phyloP scores from a whole-genome alignment of 2,329 filamentous ascomycete genomes.

The Pyrenophora tritici-repentis region DNA sequence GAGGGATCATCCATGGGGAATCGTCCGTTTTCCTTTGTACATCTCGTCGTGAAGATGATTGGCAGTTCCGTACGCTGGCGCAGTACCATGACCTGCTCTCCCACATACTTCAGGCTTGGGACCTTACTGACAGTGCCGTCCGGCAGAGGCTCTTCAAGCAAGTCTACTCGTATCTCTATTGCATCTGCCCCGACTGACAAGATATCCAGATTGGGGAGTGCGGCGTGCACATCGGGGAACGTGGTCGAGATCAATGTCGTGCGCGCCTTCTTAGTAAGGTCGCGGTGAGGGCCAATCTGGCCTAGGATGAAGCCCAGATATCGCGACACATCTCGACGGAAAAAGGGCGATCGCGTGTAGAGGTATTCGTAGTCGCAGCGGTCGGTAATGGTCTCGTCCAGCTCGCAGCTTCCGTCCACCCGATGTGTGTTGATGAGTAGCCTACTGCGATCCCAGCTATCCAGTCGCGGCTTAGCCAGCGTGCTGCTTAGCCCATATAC shows the following conservation, averaged over 20 bases:
- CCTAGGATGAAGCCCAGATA: constrained; percentile 81
- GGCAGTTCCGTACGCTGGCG: constrained; percentile 83
- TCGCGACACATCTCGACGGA: constrained; percentile 74
- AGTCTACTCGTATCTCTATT: constrained; percentile 81
- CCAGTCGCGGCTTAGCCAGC: constrained; percentile 63
- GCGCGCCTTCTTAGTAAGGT: constrained; percentile 75
- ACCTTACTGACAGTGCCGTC: constrained; percentile 64
- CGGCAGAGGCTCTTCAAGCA: constrained; percentile 72
- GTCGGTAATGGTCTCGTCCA: constrained; percentile 67
- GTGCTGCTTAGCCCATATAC: constrained; percentile 69
- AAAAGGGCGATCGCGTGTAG: constrained; percentile 74
- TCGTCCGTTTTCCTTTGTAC: constrained; percentile 78
- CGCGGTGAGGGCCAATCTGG: constrained; percentile 77
- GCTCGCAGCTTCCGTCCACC: constrained; percentile 65
- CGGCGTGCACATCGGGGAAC: constrained; percentile 82
- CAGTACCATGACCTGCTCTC: constrained; percentile 82
- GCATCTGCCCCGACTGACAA: constrained; percentile 85
- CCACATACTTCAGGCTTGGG: constrained; percentile 81
- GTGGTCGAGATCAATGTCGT: constrained; percentile 88
- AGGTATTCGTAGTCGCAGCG: constrained; percentile 85
- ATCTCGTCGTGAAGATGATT: constrained; percentile 88
- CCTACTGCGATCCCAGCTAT: constrained; percentile 62
- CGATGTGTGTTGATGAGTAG: constrained; percentile 78
- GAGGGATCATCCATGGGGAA: constrained; percentile 82
- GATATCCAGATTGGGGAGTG: constrained; percentile 83